Conservation (phyloP, 306 rosid species). For the Prunus mongolica region DNA sequence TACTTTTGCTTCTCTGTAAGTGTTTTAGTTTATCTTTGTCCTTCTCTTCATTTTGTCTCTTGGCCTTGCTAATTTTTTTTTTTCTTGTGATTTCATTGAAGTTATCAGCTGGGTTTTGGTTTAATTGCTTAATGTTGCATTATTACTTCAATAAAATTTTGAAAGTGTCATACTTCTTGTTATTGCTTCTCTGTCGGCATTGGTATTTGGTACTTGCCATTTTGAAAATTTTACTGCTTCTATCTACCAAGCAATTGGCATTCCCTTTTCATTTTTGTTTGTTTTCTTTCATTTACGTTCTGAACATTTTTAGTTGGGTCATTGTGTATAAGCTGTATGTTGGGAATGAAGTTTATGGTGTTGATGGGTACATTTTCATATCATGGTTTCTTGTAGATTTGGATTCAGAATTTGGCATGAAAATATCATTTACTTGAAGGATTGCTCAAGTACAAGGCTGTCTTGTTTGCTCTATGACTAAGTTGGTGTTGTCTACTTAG, state of each 20-base stretch:
- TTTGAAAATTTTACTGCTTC: not conserved
- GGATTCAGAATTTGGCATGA: conserved; percentile 2
- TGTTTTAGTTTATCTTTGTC: conserved; percentile 1
- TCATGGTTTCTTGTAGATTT: not conserved
- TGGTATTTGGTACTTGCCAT: no score
- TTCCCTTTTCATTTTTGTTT: not conserved
- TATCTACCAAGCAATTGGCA: not conserved
- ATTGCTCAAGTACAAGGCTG: not conserved
- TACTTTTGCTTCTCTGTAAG: conserved; percentile 38
- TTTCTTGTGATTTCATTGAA: not conserved
- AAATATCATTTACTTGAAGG: not conserved
- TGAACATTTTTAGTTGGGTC: not conserved
- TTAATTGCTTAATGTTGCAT: not conserved
- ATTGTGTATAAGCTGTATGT: not conserved
- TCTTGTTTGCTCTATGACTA: not conserved
- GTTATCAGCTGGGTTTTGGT: conserved; percentile 2
- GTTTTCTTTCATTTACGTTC: not conserved
- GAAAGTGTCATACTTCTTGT: not conserved
- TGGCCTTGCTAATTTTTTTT: not conserved
- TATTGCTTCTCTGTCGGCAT: not conserved
- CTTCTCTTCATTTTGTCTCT: not conserved
- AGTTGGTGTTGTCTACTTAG: not conserved
- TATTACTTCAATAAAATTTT: not conserved
- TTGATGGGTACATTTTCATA: not conserved
- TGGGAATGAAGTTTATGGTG: not conserved